phyloP scores from a whole-genome alignment of 305 asterid genomes.

The Nicotiana rustica region DNA sequence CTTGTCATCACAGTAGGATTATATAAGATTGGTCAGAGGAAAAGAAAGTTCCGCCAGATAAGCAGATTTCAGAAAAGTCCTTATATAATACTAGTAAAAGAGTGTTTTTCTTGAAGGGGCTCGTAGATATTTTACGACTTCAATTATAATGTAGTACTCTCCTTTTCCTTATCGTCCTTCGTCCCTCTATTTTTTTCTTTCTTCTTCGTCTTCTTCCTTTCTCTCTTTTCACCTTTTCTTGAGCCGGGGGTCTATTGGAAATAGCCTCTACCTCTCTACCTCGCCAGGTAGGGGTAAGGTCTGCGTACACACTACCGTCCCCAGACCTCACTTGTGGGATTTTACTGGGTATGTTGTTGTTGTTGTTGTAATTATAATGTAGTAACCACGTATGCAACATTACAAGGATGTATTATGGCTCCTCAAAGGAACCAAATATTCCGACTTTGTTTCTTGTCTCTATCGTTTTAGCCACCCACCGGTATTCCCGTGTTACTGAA shows the following conservation, averaged over 20 bases:
- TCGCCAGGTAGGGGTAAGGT: too few relatives aligned
- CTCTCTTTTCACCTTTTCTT: too few relatives aligned
- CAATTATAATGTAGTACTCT: not conserved
- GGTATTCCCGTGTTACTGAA: not conserved
- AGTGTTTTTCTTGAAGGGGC: not conserved
- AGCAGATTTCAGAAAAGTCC: not conserved
- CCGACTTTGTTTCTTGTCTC: not conserved
- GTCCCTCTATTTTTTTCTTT: too few relatives aligned
- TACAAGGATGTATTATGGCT: not conserved
- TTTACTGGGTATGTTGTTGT: too few relatives aligned
- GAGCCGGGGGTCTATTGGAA: too few relatives aligned
- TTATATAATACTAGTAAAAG: constrained; percentile 10
- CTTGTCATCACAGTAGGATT: not conserved
- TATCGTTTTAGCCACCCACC: not conserved
- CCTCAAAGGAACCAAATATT: constrained; percentile 10
- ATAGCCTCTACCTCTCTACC: too few relatives aligned
- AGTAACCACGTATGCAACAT: not conserved
- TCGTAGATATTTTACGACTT: not conserved
- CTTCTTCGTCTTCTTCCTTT: too few relatives aligned
- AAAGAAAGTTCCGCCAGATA: not conserved
- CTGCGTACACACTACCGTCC: too few relatives aligned
- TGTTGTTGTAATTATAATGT: too few relatives aligned
- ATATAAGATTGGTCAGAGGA: not conserved
- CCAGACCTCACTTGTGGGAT: too few relatives aligned
- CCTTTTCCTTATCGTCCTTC: too few relatives aligned